Conservation (phyloP, 805 yeast genomes). For the Cyberlindnera suaveolens region DNA sequence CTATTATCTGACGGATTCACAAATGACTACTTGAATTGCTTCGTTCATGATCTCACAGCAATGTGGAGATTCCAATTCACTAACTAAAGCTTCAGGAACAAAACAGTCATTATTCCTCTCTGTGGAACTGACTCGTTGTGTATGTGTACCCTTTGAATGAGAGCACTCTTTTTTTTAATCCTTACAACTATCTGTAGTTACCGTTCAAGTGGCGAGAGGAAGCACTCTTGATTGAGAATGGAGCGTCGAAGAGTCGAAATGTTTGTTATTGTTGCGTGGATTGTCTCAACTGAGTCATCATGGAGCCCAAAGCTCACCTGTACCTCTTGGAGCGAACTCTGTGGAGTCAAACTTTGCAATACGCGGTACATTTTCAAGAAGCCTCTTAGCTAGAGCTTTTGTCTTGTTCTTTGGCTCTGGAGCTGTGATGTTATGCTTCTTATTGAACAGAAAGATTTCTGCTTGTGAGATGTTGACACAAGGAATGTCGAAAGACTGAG, state of each 20-base stretch:
- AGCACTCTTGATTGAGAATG: no score
- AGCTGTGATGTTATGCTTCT: background rate
- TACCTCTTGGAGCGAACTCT: slow-evolving; percentile 55
- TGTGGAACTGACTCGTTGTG: no score
- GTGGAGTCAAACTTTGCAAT: slow-evolving; percentile 41
- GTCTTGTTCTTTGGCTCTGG: background rate
- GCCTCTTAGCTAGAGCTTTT: background rate
- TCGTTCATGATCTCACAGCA: background rate
- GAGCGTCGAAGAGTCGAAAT: background rate
- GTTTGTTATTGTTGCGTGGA: no score
- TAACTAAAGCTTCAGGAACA: no score
- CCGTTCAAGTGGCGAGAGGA: no score
- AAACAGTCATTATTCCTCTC: no score
- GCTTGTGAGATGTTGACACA: slow-evolving; percentile 48
- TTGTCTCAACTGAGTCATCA: background rate
- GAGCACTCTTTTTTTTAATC: no score
- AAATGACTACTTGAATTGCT: background rate
- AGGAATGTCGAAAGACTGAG: slow-evolving; percentile 45
- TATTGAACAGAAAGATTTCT: slow-evolving; percentile 24
- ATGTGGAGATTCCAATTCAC: no score
- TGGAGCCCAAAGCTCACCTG: slow-evolving; percentile 48
- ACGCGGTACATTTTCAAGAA: slow-evolving; percentile 15
- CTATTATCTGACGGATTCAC: slow-evolving; percentile 45
- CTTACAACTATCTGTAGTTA: no score
- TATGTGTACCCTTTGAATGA: no score